Evolutionary conservation across 208 protist species (phyloP).

Genomic region (Trypanosoma cruzi): DNA sequence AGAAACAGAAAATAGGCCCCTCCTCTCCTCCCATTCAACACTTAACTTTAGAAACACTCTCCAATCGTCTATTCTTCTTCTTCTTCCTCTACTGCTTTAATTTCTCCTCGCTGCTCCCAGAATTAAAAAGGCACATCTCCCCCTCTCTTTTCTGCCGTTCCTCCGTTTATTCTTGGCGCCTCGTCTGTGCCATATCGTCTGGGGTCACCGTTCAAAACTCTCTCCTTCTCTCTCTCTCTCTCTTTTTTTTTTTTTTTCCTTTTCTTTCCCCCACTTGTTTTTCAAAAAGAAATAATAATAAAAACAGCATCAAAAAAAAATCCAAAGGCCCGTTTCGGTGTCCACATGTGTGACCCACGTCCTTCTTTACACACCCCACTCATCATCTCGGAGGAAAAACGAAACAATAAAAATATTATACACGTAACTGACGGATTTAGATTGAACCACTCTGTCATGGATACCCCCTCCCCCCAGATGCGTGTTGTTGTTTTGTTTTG

Average conservation of each 20-base stretch:
- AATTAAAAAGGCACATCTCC: not conserved
- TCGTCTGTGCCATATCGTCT: not conserved
- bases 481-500: too few relatives aligned
- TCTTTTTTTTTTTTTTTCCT: conserved; percentile 1
- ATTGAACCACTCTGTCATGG: not conserved
- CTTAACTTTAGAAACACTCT: too few relatives aligned
- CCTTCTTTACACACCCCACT: not conserved
- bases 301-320: not conserved
- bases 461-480: too few relatives aligned
- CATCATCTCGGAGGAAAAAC: not conserved
- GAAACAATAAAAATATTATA: not conserved
- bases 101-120: not conserved
- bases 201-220: not conserved
- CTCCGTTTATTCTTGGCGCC: not conserved
- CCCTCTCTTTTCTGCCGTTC: not conserved
- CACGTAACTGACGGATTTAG: not conserved
- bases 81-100: not conserved
- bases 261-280: not conserved
- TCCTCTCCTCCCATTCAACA: too few relatives aligned
- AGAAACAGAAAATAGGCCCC: too few relatives aligned
- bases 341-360: not conserved
- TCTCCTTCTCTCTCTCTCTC: not conserved
- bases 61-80: not conserved
- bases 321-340: not conserved
- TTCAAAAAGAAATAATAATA: not conserved